Conservation (phyloP, 2,329 filamentous ascomycete species). For the Tricladium varicosporioides region DNA sequence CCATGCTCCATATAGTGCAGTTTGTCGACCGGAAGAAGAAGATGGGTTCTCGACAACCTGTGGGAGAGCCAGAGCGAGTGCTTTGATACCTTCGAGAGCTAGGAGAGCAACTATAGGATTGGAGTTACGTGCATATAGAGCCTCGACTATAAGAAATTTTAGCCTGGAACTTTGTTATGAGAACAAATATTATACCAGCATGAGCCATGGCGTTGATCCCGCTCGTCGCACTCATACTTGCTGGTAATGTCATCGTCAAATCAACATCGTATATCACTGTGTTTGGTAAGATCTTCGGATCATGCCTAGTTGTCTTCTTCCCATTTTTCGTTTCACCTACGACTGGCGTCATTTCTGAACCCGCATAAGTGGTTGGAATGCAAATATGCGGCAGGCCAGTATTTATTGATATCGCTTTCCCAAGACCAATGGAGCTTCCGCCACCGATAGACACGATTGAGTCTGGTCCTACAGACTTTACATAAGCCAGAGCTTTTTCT, state of each 20-base stretch:
- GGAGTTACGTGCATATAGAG: conserved; percentile 58
- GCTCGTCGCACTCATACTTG: conserved; percentile 51
- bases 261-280: conserved; percentile 65
- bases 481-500: conserved; percentile 51
- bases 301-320: conserved; percentile 53
- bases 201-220: conserved; percentile 67
- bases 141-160: conserved; percentile 48
- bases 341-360: conserved; percentile 64
- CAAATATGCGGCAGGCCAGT: conserved; percentile 56
- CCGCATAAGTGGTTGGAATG: conserved; percentile 61
- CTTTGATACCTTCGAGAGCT: conserved; percentile 54
- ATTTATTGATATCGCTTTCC: conserved; percentile 53
- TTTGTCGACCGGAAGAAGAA: conserved; percentile 45
- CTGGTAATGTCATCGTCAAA: conserved; percentile 57
- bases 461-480: conserved; percentile 46
- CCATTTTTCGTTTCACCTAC: conserved; percentile 60
- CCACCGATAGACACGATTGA: conserved; percentile 60
- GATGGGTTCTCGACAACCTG: conserved; percentile 46
- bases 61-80: conserved; percentile 53
- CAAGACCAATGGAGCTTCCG: conserved; percentile 61
- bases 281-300: conserved; percentile 57
- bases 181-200: conserved; percentile 39
- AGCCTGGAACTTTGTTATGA: neutral
- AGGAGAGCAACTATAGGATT: conserved; percentile 60
- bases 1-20: conserved; percentile 62